Percentiles rank a stretch among this genome's conserved stretches.
These are phyloP conservation scores for Leucoagaricus sp. DNA, from an alignment of 1,284 basidiomycete genomes.

Conservation along the genomic window DNA sequence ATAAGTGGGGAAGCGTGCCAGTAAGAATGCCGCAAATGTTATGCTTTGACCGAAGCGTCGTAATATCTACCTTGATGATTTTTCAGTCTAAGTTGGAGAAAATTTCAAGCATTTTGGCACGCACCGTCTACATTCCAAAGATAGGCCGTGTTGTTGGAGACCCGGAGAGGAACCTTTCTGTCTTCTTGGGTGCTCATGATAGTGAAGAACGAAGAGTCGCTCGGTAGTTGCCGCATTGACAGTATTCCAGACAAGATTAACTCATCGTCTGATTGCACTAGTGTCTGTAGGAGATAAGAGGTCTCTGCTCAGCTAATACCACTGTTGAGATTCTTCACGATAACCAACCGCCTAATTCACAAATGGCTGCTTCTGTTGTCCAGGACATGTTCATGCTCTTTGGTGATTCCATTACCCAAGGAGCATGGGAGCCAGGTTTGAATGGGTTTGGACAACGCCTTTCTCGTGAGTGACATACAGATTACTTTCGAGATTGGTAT, in stretches of 20 bases:
- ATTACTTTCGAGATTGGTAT: background rate
- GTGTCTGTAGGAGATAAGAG: background rate
- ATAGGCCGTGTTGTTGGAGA: constrained; percentile 72
- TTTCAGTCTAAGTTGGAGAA: constrained; percentile 14
- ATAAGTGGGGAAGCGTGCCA: constrained; percentile 92
- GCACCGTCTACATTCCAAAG: constrained; percentile 80
- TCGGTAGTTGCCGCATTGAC: constrained; percentile 11
- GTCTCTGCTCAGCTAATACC: too few relatives aligned
- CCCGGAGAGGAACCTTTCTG: constrained; percentile 46
- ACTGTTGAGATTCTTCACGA: too few relatives aligned
- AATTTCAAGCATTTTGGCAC: constrained; percentile 15
- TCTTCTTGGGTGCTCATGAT: constrained; percentile 15
- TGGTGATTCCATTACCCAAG: constrained; percentile 78
- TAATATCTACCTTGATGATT: constrained; percentile 62
- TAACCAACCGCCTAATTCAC: too few relatives aligned
- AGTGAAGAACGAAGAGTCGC: background rate
- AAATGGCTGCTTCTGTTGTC: constrained; percentile 57
- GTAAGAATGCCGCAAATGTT: constrained; percentile 84
- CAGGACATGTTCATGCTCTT: constrained; percentile 72
- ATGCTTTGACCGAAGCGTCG: constrained; percentile 75
- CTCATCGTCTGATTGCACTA: background rate
- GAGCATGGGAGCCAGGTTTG: constrained; percentile 50
- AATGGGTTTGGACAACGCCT: constrained; percentile 64
- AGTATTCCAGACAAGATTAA: constrained; percentile 10
- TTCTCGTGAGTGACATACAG: constrained; percentile 50